Evolutionary conservation across 192 early-diverging fungal species (phyloP).

Genomic region (Mycoemilia scoparia): DNA sequence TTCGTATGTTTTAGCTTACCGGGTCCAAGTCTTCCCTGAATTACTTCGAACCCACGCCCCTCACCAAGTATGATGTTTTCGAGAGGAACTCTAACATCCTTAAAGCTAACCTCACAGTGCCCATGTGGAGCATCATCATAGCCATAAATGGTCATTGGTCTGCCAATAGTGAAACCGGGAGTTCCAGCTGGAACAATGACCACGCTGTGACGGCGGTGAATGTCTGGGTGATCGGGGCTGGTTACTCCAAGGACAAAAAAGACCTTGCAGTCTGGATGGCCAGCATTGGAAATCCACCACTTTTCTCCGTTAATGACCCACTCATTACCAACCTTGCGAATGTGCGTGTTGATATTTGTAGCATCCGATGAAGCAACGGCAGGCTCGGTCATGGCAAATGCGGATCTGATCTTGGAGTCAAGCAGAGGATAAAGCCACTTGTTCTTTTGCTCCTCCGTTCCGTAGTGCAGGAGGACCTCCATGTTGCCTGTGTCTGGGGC

Average conservation of each 20-base stretch:
- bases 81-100: constrained; percentile 68
- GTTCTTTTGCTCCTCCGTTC: constrained; percentile 62
- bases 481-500: constrained; percentile 98
- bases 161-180: constrained; percentile 62
- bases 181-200: constrained; percentile 73
- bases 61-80: constrained; percentile 84
- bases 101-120: constrained; percentile 86
- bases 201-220: constrained; percentile 78
- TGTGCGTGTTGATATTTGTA: constrained; percentile 83
- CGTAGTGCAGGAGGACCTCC: constrained; percentile 97
- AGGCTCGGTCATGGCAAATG: constrained; percentile 99
- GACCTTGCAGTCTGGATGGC: constrained; percentile 84
- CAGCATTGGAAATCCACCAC: constrained; percentile 98
- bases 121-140: constrained; percentile 95
- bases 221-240: constrained; percentile 39
- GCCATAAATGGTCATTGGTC: constrained; percentile 78
- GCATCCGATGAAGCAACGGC: constrained; percentile 89
- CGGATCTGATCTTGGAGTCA: constrained; percentile 82
- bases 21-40: constrained; percentile 92
- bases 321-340: constrained; percentile 42
- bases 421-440: constrained; percentile 66
- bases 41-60: constrained; percentile 95
- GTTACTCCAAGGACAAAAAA: constrained; percentile 86
- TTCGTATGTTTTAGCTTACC: too few relatives aligned
- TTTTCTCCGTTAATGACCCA: constrained; percentile 70